Base-by-base conservation (phyloP, 2,329 filamentous ascomycete species). In the Neonectria coccinea region DNA sequence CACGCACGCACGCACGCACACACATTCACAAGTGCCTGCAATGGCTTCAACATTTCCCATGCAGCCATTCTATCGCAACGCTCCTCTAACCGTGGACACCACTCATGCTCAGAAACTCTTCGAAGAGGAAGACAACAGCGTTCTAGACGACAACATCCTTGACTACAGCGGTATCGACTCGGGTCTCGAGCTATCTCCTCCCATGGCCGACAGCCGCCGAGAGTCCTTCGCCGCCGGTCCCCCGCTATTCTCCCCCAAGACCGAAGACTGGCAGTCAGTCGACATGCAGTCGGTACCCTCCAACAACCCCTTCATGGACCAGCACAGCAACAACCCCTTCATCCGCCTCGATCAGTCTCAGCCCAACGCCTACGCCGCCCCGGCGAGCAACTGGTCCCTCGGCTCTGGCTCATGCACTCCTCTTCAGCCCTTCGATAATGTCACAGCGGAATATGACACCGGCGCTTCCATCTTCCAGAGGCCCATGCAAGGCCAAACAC, bases 331-430 rank as follows among this genome's bases (percentile, higher is more conserved):
- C 80, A 89, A 89, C 80, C 88, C 88, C 54, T 94, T 92, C 81
- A 86, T 90, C 81, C 88, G 88, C 64, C 83, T 90, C 67, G 85
- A 88, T 61, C 83, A 85, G 67, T 77, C 77, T 59, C 85, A 87
- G 67, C 75, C 77, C 52, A 77, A 78, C 44, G 72, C 75, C 52
- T 84, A 83, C 59, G 77, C 73, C 55, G 75, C 79, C 57, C 79
- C 81, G 41, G 75, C 74, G 50, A 80, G 80, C 67, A 76, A 83
- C 66, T 94, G 92, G 91, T 82, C 88, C 54, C 85, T 90, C 76
- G 84, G 83, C 72, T 92, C 91, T 27, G 91, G 89, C 56, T 88
- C 92, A 67, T 91, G 89, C 78, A 95, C 92, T 7, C 91, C 92
- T 16, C 88, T 93, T 66, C 89, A 88, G 66, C 83, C 88, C 57